Percentiles rank a stretch among this genome's conserved stretches.
phyloP scores from a whole-genome alignment of 768 basidiomycete species.

The Nidularia sp. region DNA sequence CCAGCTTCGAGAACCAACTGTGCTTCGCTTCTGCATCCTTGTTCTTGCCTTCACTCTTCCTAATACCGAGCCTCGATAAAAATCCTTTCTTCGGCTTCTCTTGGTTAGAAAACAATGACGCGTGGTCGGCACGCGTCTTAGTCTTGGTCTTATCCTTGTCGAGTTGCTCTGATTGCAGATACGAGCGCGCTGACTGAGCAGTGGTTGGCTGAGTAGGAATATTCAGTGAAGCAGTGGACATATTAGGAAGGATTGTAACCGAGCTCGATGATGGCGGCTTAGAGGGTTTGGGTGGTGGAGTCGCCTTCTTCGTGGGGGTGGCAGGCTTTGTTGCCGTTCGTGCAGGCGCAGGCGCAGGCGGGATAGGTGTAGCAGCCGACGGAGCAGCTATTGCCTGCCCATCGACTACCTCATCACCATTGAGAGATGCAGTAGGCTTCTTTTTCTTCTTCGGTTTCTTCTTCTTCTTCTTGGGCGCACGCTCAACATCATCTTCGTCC shows the following conservation, averaged over 20 bases:
- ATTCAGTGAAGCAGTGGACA: slow-evolving; percentile 26
- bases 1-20: slow-evolving; percentile 53
- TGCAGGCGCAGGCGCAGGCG: slow-evolving; percentile 8
- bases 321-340: slow-evolving; percentile 6
- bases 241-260: background rate
- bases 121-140: slow-evolving; percentile 64
- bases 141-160: slow-evolving; percentile 55
- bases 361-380: slow-evolving; percentile 5
- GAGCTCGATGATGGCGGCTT: background rate
- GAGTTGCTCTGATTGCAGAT: slow-evolving; percentile 51
- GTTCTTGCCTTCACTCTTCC: slow-evolving; percentile 30
- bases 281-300: slow-evolving; percentile 9
- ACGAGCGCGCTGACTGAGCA: slow-evolving; percentile 70
- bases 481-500: slow-evolving; percentile 52
- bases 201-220: slow-evolving; percentile 42
- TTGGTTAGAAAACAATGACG: slow-evolving; percentile 42
- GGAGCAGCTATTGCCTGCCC: slow-evolving; percentile 13
- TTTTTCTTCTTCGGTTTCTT: slow-evolving; percentile 77
- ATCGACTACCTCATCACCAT: slow-evolving; percentile 7
- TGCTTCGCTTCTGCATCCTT: slow-evolving; percentile 36
- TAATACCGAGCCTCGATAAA: slow-evolving; percentile 43
- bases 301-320: slow-evolving; percentile 2
- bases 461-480: slow-evolving; percentile 55
- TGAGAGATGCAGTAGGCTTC: slow-evolving; percentile 24
- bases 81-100: slow-evolving; percentile 41